Percentiles rank a stretch among this genome's conserved stretches.
phyloP scores from a whole-genome alignment of 2,329 filamentous ascomycete genomes.

The Biscogniauxia sp. region DNA sequence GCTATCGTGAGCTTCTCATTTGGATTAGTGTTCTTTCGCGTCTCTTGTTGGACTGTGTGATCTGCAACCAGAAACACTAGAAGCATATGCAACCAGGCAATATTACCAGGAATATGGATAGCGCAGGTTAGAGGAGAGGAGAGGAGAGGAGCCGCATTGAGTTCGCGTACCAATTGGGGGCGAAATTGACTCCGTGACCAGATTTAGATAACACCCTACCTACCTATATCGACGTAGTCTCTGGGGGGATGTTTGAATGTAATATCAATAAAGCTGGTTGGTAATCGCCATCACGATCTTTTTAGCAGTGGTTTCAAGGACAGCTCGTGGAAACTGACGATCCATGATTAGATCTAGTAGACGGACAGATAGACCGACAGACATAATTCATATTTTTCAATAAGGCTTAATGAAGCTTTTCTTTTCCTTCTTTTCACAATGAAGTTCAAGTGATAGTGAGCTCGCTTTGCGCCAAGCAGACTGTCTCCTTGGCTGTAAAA shows the following conservation, averaged over 20 bases:
- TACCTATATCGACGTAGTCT: no score
- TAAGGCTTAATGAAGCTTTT: no score
- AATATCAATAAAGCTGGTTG: no score
- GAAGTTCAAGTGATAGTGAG: not conserved
- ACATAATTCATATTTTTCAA: no score
- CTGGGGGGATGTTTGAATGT: no score
- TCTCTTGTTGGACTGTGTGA: conserved; percentile 25
- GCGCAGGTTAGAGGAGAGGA: conserved; percentile 11
- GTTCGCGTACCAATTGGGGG: conserved; percentile 2
- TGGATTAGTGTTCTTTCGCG: conserved; percentile 18
- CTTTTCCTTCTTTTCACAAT: not conserved
- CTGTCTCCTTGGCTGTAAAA: not conserved
- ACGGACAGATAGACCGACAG: no score
- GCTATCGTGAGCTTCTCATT: conserved; percentile 26
- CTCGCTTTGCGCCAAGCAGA: not conserved
- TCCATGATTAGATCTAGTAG: no score
- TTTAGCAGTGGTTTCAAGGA: no score
- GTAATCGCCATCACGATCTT: no score
- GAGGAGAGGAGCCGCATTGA: conserved; percentile 20
- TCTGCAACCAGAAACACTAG: conserved; percentile 30
- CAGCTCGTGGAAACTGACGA: no score
- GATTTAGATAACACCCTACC: not conserved
- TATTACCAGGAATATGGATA: conserved; percentile 12
- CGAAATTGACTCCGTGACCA: not conserved
- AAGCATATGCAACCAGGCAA: conserved; percentile 19